Evolutionary conservation across 2,329 filamentous ascomycete genomes (phyloP), one percentile per base, ranked within the genome.

Genomic region (Pyricularia grisea): DNA sequence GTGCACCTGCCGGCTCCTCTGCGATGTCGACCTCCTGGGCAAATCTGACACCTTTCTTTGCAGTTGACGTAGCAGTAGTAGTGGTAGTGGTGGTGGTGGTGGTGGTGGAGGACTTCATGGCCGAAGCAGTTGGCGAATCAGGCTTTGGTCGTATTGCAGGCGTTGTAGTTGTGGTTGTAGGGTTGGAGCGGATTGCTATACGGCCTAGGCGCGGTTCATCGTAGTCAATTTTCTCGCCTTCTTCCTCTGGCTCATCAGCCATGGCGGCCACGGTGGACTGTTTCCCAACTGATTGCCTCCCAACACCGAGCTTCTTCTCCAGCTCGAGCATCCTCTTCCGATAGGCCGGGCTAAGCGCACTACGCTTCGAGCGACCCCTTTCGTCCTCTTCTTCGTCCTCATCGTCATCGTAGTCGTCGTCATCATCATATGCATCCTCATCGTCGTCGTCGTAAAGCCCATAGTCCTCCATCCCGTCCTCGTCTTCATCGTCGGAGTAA

Each of bases 291-390:
- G 17, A 80, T 23, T 25, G 79, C 3, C 82, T 82, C 71, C 81
- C 85, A 72, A 89, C 85, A n/a, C 83, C 85, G 0, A 97, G 84
- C 71, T 88, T 90, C 75, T 90, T 84, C 78, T 97, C 92, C 4
- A 99, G 82, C 72, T 94, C 92, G 64, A 91, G 85, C 95, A 99
- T 98, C 73, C 92, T 86, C 73, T 87, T 84, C 36, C 89, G 87
- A 75, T 97, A 96, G 17, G 92, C 89, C 63, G 93, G 88, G 20
- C 87, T 88, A 67, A 97, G 80, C 14, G 89, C 83, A 25, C 84
- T 84, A 23, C 85, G 83, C 10, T 86, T 94, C 23, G 87, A 91
- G 67, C 92, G 88, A 4, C 94, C 85, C 74, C 95, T 92, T 75
- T 95, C 90, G 12, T 90, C 87, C 68, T 92, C 90, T n/a, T 86